These are phyloP conservation scores for Orbilia oligospora DNA, from an alignment of 2,329 filamentous ascomycete genomes.

Conservation along the genomic window DNA sequence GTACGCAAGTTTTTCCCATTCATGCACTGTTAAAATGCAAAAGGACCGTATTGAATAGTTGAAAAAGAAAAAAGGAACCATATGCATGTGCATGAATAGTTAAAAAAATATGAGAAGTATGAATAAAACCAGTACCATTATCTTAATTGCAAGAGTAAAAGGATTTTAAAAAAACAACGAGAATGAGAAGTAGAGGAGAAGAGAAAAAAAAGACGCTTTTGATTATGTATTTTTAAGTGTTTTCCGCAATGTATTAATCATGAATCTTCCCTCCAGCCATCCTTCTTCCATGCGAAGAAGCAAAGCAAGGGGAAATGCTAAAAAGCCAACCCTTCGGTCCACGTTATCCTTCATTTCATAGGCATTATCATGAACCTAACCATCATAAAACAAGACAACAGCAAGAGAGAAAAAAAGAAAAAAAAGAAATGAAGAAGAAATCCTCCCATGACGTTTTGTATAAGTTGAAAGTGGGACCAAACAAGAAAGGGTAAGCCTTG, in stretches of 20 bases:
- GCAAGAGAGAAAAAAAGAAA: not conserved
- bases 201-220: slow-evolving; percentile 29
- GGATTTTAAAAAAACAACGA: too few species aligned
- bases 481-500: not conserved
- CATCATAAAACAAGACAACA: slow-evolving; percentile 1
- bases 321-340: not conserved
- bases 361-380: slow-evolving; percentile 13
- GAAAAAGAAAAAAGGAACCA: not conserved
- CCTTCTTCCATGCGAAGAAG: not conserved
- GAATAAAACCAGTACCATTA: too few species aligned
- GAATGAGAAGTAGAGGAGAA: too few species aligned
- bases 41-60: not conserved
- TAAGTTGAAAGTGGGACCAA: not conserved
- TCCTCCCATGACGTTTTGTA: not conserved
- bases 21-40: too few species aligned
- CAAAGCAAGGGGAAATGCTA: not conserved
- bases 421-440: slow-evolving; percentile 3
- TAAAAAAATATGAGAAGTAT: too few species aligned
- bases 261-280: too few species aligned
- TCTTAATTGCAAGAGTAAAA: too few species aligned
- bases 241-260: slow-evolving; percentile 4
- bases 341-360: slow-evolving; percentile 18
- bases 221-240: slow-evolving; percentile 27
- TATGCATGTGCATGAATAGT: not conserved
- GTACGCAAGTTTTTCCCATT: not conserved